Evolutionary conservation across 768 basidiomycete species (phyloP), one percentile per base, ranked within the genome.

Genomic region (Ephemerocybe angulata): DNA sequence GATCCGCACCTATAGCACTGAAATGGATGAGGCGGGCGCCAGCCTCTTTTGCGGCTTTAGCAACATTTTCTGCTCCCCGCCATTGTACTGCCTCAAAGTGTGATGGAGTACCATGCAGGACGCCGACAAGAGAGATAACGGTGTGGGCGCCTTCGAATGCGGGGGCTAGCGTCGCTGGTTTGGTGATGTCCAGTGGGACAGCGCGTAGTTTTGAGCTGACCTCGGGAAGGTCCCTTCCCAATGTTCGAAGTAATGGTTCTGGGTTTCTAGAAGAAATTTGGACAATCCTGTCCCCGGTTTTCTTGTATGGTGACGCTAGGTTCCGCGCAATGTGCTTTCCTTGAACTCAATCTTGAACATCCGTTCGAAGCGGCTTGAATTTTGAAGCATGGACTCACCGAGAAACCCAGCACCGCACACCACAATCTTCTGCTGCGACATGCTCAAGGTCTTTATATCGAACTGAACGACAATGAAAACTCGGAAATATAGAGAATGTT

Each of bases 1-100:
- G 60, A 63, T 88, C 76, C n/a, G 86, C 85, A n/a, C 87, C 86
- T 62, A 90, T 87, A 22, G 88, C 86, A 58, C 85, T 87, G 61
- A 91, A 68, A 60, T 87, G 85, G 22, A 86, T 73, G 17, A 86
- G 69, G 60, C 79, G 83, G 5, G 85, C 84, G 12, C 82, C 82
- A 27, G 65, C 73, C 5, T 73, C 65, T 55, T 73, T 76, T 0
- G 84, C 81, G 2, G 76, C 76, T 33, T 64, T 61, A 0, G 87
- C 85, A 7, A 90, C 81, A 60, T 87, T 85, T 59, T 82, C 78
- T 17, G 83, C 85, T 4, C 88, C 88, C 60, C 72, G 74, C 74
- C 78, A 77, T 59, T 90, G 87, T 15, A 87, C 75, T 10, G 70
- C 70, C 49, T 86, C 77, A 60, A 88, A 88, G 46, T 81, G 70